Evolutionary conservation across 805 yeast species (phyloP).

Genomic region (Suhomyces pyralidae): DNA sequence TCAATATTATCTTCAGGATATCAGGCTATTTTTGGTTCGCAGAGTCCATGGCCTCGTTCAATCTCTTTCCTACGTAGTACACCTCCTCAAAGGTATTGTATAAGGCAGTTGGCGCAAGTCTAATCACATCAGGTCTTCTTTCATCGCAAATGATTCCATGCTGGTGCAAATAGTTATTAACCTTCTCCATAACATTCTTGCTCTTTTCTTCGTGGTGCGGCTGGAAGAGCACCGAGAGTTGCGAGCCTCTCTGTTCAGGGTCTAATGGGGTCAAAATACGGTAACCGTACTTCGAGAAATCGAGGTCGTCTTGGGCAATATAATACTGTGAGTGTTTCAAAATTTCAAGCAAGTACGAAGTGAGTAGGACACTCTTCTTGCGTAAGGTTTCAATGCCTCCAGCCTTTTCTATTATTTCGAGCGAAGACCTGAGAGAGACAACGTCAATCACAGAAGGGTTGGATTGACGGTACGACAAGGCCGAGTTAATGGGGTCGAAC

Average conservation of each 20-base stretch:
- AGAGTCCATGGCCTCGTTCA: slow-evolving; percentile 40
- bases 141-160: slow-evolving; percentile 82
- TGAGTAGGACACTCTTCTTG: slow-evolving; percentile 53
- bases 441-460: slow-evolving; percentile 88
- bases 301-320: slow-evolving; percentile 23
- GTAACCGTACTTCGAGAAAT: slow-evolving; percentile 40
- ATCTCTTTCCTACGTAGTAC: slow-evolving; percentile 37
- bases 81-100: slow-evolving; percentile 77
- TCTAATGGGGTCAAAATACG: slow-evolving; percentile 71
- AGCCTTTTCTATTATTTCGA: slow-evolving; percentile 53
- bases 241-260: slow-evolving; percentile 67
- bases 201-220: slow-evolving; percentile 34
- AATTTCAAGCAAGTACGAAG: slow-evolving; percentile 50
- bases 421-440: slow-evolving; percentile 65
- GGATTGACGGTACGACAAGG: slow-evolving; percentile 84
- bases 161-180: slow-evolving; percentile 48
- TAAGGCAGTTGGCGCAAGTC: slow-evolving; percentile 83
- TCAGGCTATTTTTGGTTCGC: too few species aligned
- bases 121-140: slow-evolving; percentile 83
- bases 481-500: slow-evolving; percentile 81
- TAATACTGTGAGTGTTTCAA: slow-evolving; percentile 49
- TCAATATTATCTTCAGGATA: too few species aligned
- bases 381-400: slow-evolving; percentile 67
- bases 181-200: slow-evolving; percentile 58
- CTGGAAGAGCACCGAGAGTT: slow-evolving; percentile 68